Conservation (phyloP, 495 filamentous ascomycete species). For the Penicillium bovifimosum region DNA sequence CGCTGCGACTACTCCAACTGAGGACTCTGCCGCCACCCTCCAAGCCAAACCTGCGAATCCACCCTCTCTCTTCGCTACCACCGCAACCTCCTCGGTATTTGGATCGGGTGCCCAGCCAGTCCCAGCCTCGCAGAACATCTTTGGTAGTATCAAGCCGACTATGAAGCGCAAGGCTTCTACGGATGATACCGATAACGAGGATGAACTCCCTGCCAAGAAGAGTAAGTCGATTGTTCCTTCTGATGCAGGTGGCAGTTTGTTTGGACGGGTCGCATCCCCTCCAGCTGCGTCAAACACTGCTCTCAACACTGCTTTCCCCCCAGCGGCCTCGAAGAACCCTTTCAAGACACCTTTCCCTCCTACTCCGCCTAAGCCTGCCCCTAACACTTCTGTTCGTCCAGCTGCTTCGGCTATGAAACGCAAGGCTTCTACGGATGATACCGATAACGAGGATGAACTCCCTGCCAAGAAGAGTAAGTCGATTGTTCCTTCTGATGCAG, state of each 20-base stretch:
- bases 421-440: slow-evolving; percentile 17
- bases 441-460: slow-evolving; percentile 24
- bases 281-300: slow-evolving; percentile 20
- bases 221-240: slow-evolving; percentile 26
- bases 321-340: too few species aligned
- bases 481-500: slow-evolving; percentile 26
- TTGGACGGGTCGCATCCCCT: slow-evolving; percentile 47
- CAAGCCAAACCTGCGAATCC: not conserved
- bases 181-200: slow-evolving; percentile 22
- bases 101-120: slow-evolving; percentile 20
- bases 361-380: too few species aligned
- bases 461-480: slow-evolving; percentile 19
- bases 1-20: not conserved
- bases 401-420: slow-evolving; percentile 17
- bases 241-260: slow-evolving; percentile 46
- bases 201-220: slow-evolving; percentile 19
- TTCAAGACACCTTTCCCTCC: too few species aligned
- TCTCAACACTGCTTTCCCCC: slow-evolving; percentile 14
- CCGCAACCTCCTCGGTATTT: slow-evolving; percentile 17
- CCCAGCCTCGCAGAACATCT: slow-evolving; percentile 49
- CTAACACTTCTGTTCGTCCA: too few species aligned
- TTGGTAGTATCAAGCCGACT: slow-evolving; percentile 46
- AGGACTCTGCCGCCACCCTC: too few species aligned
- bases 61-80: slow-evolving; percentile 16
- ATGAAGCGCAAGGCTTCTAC: slow-evolving; percentile 18